Evolutionary conservation across 495 filamentous ascomycete species (phyloP).

Genomic region (Xylaria longipes): DNA sequence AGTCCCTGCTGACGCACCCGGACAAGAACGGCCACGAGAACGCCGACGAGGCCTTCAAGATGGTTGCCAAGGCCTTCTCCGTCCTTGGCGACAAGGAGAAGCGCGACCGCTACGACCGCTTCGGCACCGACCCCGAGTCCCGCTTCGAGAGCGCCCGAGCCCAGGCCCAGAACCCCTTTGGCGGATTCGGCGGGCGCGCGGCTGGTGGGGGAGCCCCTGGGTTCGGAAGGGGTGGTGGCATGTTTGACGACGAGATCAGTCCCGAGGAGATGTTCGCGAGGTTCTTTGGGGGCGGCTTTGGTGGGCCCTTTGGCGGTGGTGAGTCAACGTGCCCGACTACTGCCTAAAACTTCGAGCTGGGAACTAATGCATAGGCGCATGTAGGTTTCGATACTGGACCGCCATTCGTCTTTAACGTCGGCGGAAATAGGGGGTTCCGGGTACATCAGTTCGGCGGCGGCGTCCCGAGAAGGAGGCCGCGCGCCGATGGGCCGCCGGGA

Average conservation of each 20-base stretch:
- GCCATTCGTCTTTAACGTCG: constrained; percentile 90
- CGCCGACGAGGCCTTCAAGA: constrained; percentile 98
- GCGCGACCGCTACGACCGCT: constrained; percentile 82
- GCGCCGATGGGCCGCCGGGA: constrained; percentile 55
- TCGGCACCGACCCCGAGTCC: constrained; percentile 89
- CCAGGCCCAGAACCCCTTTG: constrained; percentile 69
- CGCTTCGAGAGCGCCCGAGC: constrained; percentile 71
- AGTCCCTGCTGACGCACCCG: constrained; percentile 87
- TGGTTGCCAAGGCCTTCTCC: constrained; percentile 93
- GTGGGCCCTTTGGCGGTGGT: constrained; percentile 69
- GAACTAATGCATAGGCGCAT: constrained; percentile 20
- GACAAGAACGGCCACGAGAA: constrained; percentile 98
- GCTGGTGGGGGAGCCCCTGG: constrained; percentile 43
- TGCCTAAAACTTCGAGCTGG: constrained; percentile 1
- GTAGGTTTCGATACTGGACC: constrained; percentile 72
- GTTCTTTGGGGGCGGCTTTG: constrained; percentile 86
- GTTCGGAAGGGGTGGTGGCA: constrained; percentile 60
- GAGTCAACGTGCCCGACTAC: constrained; percentile 15
- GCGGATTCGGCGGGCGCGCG: constrained; percentile 65
- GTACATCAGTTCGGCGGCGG: constrained; percentile 86
- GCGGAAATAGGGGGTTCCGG: constrained; percentile 79
- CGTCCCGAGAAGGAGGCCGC: constrained; percentile 70
- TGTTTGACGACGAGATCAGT: constrained; percentile 90
- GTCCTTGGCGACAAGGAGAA: constrained; percentile 93
- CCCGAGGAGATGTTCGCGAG: constrained; percentile 96